Percentiles rank a stretch among this genome's conserved stretches.
These are phyloP conservation scores for Tylopilus felleus DNA, from an alignment of 768 basidiomycete genomes.

Conservation along the genomic window DNA sequence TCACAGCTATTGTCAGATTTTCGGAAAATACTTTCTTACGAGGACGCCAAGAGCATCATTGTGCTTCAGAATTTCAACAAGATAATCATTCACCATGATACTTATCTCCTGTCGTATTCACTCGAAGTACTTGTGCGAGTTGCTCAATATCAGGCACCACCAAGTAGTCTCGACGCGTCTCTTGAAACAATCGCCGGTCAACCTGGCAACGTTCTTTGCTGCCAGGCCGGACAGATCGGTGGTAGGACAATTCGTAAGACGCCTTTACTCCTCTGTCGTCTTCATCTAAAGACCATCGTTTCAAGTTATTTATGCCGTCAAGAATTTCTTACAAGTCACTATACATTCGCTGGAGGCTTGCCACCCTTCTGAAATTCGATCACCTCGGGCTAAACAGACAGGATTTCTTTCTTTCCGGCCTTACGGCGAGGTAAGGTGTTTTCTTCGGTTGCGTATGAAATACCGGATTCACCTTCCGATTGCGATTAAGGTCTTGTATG, in stretches of 20 bases:
- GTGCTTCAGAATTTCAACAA: slow-evolving; percentile 62
- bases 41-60: slow-evolving; percentile 51
- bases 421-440: slow-evolving; percentile 56
- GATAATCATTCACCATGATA: slow-evolving; percentile 63
- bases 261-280: background rate
- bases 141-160: slow-evolving; percentile 45
- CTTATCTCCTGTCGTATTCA: slow-evolving; percentile 60
- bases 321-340: slow-evolving; percentile 59
- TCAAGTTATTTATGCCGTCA: slow-evolving; percentile 63
- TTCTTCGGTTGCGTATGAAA: background rate
- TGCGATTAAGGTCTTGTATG: slow-evolving; percentile 51
- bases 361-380: slow-evolving; percentile 36
- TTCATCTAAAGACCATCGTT: slow-evolving; percentile 5
- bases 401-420: slow-evolving; percentile 48
- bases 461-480: background rate
- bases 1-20: slow-evolving; percentile 43
- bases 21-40: slow-evolving; percentile 49
- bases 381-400: slow-evolving; percentile 32
- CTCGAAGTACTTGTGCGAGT: slow-evolving; percentile 66
- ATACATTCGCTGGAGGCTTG: slow-evolving; percentile 61
- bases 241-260: slow-evolving; percentile 55
- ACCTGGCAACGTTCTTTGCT: slow-evolving; percentile 59
- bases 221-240: slow-evolving; percentile 51
- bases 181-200: slow-evolving; percentile 57
- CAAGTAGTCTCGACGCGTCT: slow-evolving; percentile 50